Conservation (phyloP, 2,329 filamentous ascomycete genomes). For the Exophiala viscosa region DNA sequence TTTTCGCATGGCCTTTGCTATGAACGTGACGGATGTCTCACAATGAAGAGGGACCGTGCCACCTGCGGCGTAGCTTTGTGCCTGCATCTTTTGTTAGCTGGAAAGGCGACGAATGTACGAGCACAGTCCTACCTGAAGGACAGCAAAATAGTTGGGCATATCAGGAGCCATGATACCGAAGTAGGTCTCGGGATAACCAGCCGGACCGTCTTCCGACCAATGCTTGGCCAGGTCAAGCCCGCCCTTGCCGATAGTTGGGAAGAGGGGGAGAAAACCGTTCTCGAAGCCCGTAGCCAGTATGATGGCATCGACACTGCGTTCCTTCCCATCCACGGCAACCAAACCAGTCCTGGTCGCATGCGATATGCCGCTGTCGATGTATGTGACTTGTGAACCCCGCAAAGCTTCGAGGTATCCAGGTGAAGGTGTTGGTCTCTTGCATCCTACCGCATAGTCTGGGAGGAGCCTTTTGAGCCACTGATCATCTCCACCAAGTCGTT, state of each 20-base stretch:
- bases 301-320: slow-evolving; percentile 22
- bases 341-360: slow-evolving; percentile 54
- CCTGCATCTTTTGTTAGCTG: slow-evolving; percentile 22
- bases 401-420: slow-evolving; percentile 66
- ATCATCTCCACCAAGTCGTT: background rate
- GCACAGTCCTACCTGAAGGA: slow-evolving; percentile 4
- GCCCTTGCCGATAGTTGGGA: slow-evolving; percentile 32
- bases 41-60: slow-evolving; percentile 11
- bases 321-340: slow-evolving; percentile 22
- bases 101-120: too few relatives aligned
- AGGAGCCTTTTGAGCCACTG: slow-evolving; percentile 10
- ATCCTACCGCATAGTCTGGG: slow-evolving; percentile 12
- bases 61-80: slow-evolving; percentile 30
- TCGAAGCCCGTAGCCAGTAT: slow-evolving; percentile 37
- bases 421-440: slow-evolving; percentile 50
- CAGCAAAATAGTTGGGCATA: slow-evolving; percentile 32
- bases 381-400: slow-evolving; percentile 57
- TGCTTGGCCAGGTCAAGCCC: slow-evolving; percentile 30
- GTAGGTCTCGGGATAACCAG: slow-evolving; percentile 32
- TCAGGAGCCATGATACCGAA: slow-evolving; percentile 32
- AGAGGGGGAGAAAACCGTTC: slow-evolving; percentile 32
- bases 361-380: slow-evolving; percentile 52
- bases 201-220: slow-evolving; percentile 29
- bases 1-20: slow-evolving; percentile 10
- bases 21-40: slow-evolving; percentile 10